Evolutionary conservation across 768 basidiomycete species (phyloP).

Genomic region (Dacryopinax spathularia): DNA sequence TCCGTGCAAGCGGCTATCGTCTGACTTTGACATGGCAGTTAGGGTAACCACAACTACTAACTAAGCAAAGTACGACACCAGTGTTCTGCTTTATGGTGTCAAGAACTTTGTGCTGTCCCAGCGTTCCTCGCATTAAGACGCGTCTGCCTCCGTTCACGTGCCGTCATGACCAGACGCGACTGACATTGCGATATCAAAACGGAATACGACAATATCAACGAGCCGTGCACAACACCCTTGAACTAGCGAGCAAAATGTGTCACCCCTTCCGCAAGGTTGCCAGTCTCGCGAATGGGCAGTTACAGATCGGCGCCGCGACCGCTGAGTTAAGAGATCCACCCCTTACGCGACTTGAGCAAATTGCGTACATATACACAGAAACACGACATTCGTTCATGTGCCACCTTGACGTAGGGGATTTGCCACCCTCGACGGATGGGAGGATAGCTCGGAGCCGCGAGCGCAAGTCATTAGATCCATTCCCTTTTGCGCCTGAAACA

Average conservation of each 20-base stretch:
- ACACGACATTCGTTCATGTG: neutral
- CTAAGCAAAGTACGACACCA: no score
- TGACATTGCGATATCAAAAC: neutral
- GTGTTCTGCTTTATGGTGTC: no score
- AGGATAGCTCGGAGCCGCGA: constrained; percentile 4
- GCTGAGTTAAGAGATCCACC: constrained; percentile 1
- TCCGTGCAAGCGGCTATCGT: no score
- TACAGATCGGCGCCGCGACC: neutral
- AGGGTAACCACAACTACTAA: no score
- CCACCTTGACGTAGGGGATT: neutral
- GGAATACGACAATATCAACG: neutral
- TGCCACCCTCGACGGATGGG: constrained; percentile 3
- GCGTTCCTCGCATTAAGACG: no score
- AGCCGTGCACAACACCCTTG: neutral
- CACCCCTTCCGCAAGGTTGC: neutral
- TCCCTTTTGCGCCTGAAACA: neutral
- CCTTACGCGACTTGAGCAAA: neutral
- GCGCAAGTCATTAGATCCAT: constrained; percentile 2
- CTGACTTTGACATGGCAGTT: no score
- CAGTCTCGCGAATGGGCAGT: neutral
- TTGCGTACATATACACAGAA: no score
- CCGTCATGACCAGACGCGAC: neutral
- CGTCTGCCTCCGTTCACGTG: neutral
- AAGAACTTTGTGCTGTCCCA: no score
- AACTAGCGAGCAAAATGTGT: neutral